Conservation (phyloP, 208 protist species). For the Wallacemonas sp. region DNA sequence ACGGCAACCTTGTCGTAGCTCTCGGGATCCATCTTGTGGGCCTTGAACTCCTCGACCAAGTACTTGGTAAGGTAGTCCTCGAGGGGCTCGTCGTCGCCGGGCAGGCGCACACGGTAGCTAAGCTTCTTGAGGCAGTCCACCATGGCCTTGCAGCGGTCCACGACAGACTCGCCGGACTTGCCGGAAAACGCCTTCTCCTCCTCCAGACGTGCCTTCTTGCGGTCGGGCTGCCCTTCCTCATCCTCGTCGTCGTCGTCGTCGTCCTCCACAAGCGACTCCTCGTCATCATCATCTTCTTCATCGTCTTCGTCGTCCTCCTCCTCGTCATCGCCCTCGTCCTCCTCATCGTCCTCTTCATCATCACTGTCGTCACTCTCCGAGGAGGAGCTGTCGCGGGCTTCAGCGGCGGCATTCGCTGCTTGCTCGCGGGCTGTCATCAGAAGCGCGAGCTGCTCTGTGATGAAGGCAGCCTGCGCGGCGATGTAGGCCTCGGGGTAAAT, state of each 20-base stretch:
- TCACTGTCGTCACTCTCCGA: conserved; percentile 30
- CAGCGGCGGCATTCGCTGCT: conserved; percentile 20
- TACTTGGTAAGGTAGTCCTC: conserved; percentile 66
- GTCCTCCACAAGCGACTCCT: conserved; percentile 17
- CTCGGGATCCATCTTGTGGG: conserved; percentile 68
- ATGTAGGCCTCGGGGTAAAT: conserved; percentile 67
- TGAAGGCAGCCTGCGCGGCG: conserved; percentile 40
- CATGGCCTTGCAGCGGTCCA: conserved; percentile 76
- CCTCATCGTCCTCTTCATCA: conserved; percentile 46
- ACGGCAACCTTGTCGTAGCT: conserved; percentile 60
- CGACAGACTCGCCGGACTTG: conserved; percentile 23
- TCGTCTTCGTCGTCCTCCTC: conserved; percentile 30
- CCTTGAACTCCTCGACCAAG: conserved; percentile 65
- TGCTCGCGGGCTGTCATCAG: conserved; percentile 28
- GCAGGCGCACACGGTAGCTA: conserved; percentile 54
- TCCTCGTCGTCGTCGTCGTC: conserved; percentile 23
- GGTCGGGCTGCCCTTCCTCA: conserved; percentile 22
- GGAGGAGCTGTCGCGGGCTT: conserved; percentile 21
- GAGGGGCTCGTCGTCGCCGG: conserved; percentile 43
- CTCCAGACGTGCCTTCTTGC: conserved; percentile 48
- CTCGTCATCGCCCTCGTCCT: conserved; percentile 40
- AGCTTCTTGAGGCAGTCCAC: conserved; percentile 66
- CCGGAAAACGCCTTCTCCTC: conserved; percentile 16
- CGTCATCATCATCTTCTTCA: conserved; percentile 15
- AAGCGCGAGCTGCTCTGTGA: conserved; percentile 41